These are phyloP conservation scores for Globisporangium uncinulatum DNA, from an alignment of 352 stramenopile species.

Conservation along the genomic window DNA sequence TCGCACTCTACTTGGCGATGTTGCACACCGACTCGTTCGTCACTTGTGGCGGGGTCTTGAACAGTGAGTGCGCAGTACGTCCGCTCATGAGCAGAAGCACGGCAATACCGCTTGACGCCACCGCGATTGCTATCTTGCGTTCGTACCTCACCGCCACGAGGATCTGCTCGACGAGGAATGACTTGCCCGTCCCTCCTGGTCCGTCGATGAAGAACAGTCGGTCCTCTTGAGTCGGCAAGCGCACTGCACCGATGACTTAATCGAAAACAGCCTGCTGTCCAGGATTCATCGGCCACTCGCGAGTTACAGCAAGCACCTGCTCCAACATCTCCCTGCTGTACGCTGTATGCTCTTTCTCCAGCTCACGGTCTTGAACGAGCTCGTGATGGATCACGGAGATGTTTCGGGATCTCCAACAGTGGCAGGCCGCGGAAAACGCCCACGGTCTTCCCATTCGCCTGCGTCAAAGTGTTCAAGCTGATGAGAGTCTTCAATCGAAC, in stretches of 20 bases:
- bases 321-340: slow-evolving; percentile 16
- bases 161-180: slow-evolving; percentile 18
- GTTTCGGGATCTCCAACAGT: background rate
- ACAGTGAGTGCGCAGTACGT: slow-evolving; percentile 25
- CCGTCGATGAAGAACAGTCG: slow-evolving; percentile 27
- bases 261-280: background rate
- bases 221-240: background rate
- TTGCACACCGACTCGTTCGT: slow-evolving; percentile 10
- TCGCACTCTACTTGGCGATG: slow-evolving; percentile 17
- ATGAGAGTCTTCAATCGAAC: background rate
- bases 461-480: background rate
- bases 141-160: slow-evolving; percentile 15
- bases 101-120: slow-evolving; percentile 26
- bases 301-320: slow-evolving; percentile 5
- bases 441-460: background rate
- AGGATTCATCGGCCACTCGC: background rate
- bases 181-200: slow-evolving; percentile 27
- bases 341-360: background rate
- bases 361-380: background rate
- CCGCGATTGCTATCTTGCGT: slow-evolving; percentile 14
- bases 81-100: slow-evolving; percentile 22
- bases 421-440: background rate
- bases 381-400: slow-evolving; percentile 3
- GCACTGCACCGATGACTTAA: slow-evolving; percentile 1
- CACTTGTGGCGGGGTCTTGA: slow-evolving; percentile 21